Evolutionary conservation across 202 grass and related monocot species (phyloP).

Genomic region (Cymbopogon flexuosus): DNA sequence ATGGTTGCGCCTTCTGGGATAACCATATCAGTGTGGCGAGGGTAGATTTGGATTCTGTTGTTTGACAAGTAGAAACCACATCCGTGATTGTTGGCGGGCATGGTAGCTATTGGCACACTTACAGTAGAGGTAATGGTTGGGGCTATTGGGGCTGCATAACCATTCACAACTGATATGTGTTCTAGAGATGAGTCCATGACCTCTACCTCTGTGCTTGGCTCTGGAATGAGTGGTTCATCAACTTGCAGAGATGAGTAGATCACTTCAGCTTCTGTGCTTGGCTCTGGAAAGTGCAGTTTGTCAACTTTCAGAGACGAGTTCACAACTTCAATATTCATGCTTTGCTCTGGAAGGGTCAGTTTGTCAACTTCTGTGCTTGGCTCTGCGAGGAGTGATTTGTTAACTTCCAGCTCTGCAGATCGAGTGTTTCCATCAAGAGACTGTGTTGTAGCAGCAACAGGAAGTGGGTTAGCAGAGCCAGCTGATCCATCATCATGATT

Average conservation of each 20-base stretch:
- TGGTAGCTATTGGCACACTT: neutral
- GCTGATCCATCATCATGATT: neutral
- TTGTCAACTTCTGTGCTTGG: neutral
- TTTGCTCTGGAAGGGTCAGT: neutral
- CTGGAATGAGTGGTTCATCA: neutral
- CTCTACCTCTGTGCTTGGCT: neutral
- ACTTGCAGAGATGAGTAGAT: neutral
- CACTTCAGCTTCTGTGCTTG: neutral
- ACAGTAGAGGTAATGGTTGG: neutral
- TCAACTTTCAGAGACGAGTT: neutral
- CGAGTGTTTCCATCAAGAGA: neutral
- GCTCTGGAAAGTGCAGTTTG: neutral
- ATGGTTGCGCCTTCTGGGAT: slow-evolving; percentile 46
- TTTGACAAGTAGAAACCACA: slow-evolving; percentile 29
- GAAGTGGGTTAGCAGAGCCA: slow-evolving; percentile 16
- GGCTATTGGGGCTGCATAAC: neutral
- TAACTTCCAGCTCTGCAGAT: neutral
- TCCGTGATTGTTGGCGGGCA: neutral
- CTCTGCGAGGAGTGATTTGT: no score
- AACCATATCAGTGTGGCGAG: slow-evolving; percentile 29
- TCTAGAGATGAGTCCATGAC: neutral
- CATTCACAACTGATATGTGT: neutral
- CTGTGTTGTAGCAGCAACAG: slow-evolving; percentile 5
- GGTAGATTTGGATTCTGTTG: slow-evolving; percentile 53
- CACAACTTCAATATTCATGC: neutral